Conservation (phyloP, 164 flowering plant genomes). For the Saururus chinensis region DNA sequence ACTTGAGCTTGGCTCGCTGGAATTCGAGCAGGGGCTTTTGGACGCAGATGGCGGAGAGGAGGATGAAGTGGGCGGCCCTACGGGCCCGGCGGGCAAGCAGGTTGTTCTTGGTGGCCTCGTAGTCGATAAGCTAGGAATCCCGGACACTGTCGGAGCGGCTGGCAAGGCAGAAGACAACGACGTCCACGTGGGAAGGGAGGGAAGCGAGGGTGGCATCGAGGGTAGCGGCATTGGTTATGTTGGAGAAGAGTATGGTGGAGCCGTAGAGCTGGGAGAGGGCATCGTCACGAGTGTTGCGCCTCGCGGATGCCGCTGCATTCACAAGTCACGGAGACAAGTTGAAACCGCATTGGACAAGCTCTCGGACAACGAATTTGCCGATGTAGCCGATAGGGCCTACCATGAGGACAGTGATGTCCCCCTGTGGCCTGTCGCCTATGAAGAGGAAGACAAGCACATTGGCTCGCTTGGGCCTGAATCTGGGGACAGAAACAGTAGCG, state of each 20-base stretch:
- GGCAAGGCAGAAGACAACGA: conserved; percentile 86
- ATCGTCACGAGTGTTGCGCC: conserved; percentile 40
- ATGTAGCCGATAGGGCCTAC: conserved; percentile 95
- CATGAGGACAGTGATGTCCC: conserved; percentile 63
- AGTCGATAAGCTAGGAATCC: conserved; percentile 90
- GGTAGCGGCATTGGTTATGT: conserved; percentile 49
- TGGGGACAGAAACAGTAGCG: conserved; percentile 33
- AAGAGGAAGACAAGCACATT: conserved; percentile 48
- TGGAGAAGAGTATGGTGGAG: conserved; percentile 68
- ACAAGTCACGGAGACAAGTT: conserved; percentile 71
- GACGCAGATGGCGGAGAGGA: conserved; percentile 89
- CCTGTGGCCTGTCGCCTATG: conserved; percentile 45
- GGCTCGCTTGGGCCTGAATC: conserved; percentile 49
- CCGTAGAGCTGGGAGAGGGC: conserved; percentile 50
- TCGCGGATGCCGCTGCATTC: conserved; percentile 81
- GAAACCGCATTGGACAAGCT: conserved; percentile 61
- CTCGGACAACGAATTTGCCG: conserved; percentile 76
- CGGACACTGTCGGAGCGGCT: conserved; percentile 78
- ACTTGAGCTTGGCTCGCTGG: conserved; percentile 83
- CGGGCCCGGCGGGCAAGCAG: conserved; percentile 52
- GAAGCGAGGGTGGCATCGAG: conserved; percentile 37
- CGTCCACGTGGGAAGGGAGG: conserved; percentile 57
- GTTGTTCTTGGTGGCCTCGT: conserved; percentile 81
- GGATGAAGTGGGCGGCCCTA: conserved; percentile 82
- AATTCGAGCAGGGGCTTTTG: conserved; percentile 90